Evolutionary conservation across 257 asterid genomes (phyloP), one percentile per base, ranked within the genome.

Genomic region (Solanum commersonii): DNA sequence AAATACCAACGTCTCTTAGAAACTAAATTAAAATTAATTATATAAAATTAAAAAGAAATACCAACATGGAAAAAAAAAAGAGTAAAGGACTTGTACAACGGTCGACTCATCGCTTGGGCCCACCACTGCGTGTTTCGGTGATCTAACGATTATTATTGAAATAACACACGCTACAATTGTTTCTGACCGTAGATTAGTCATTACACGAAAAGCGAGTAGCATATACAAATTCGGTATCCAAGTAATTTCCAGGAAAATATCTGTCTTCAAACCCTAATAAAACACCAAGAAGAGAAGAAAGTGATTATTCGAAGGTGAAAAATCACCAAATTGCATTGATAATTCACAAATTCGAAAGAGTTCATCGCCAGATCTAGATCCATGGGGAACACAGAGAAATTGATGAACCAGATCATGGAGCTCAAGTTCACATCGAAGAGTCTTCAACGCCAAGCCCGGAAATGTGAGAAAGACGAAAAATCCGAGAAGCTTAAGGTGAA

Each of bases 401-500:
- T 96, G 92, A 91, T 97, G 98, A 92, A 94, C 68, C 98, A 97
- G 91, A 97, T 97, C 93, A 94, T 97, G 98, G 99, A 97, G 34
- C 95, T 97, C 77, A 97, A 97, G 87, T 93, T 95, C 93, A 97
- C 99, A 65, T 92, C 99, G 0, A 96, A 95, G 71, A 92, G 92
- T 83, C 98, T 97, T 63, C 99, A 96, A 91, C 95, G 99, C 34
- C 98, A 95, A 90, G 93, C 99, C 18, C 90, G 95, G 4, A 97
- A 96, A 92, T 97, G 99, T 92, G 99, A 95, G 86, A 97, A 96
- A 89, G 99, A 96, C 85, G 99, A 97, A 82, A 97, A 97, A 52
- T 1, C 99, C 23, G 99, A 96, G 92, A 97, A 97, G 87, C 88
- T 97, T 88, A 97, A 97, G 96, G 96, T 97, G 3, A 96, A 96